Evolutionary conservation across 805 yeast genomes (phyloP), one percentile per base, ranked within the genome.

Genomic region (Maudiozyma saulgeensis): DNA sequence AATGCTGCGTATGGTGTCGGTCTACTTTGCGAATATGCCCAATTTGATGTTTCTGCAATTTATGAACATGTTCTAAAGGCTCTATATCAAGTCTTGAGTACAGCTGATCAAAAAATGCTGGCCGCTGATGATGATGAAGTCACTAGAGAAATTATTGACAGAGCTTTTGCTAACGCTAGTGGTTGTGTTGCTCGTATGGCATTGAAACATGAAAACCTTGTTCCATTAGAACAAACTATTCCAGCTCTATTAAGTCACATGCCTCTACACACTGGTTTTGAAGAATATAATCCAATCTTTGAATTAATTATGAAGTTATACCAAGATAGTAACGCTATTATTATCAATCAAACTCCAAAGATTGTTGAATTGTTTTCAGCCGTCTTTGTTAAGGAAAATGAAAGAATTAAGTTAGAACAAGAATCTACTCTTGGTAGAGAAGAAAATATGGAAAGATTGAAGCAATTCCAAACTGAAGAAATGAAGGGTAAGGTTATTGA

Each of bases 1-100:
- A 87, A 89, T 59, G 91, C 97, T 47, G 96, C 97, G 16, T 93
- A 88, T 66, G 99, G 98, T 74, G 81, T 87, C 57, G 99, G 99
- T 59, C 68, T 89, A 52, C 69, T 89, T 52, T 67, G 77, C 44
- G 72, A 74, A 59, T 59, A 76, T 50, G 72, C 82, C 28, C 53
- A 67, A 16, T 68, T 69, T 49, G 86, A 82, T 59, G 75, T 83
- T 55, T 71, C 84, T 39, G 67, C 81, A 38, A 71, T 78, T 43
- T 91, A 82, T 70, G 82, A 81, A 54, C 73, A 79, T 44, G 79
- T 91, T 50, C 76, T 93, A 66, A 74, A 74, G 60, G 75, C 81
- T 43, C 68, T 85, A 56, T 83, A 84, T 52, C 82, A 83, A 64
- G 72, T 89, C 59, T 74, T 93, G 63, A 80, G 79, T 68, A 84